Evolutionary conservation across 805 yeast genomes (phyloP).

Genomic region (Pichia cabralensis): DNA sequence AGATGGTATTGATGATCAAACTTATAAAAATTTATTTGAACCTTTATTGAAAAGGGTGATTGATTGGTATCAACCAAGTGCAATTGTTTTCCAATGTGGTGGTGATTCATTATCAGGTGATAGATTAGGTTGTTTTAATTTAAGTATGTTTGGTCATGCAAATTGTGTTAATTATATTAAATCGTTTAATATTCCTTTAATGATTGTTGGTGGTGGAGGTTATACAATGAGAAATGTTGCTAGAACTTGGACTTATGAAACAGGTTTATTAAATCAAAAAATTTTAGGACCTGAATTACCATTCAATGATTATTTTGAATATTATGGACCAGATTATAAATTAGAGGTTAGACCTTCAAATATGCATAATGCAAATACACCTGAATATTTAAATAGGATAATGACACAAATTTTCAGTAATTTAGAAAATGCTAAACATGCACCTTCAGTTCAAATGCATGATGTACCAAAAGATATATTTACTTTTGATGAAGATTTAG

Average conservation of each 20-base stretch:
- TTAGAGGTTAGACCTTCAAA: conserved; percentile 91
- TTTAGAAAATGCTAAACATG: conserved; percentile 83
- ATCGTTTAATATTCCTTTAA: conserved; percentile 76
- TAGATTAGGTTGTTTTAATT: conserved; percentile 89
- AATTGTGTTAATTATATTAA: conserved; percentile 87
- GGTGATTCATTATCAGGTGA: conserved; percentile 97
- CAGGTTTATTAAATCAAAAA: conserved; percentile 78
- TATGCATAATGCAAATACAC: conserved; percentile 93
- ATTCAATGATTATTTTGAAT: conserved; percentile 92
- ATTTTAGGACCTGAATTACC: conserved; percentile 71
- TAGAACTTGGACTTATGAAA: conserved; percentile 89
- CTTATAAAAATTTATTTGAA: conserved; percentile 77
- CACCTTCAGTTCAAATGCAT: conserved; percentile 94
- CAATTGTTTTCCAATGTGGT: conserved; percentile 96
- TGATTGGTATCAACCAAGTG: conserved; percentile 91
- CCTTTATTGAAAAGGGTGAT: conserved; percentile 71
- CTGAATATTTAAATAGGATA: conserved; percentile 82
- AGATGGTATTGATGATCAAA: conserved; percentile 90
- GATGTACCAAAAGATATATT: conserved; percentile 84
- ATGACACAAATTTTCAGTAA: conserved; percentile 66
- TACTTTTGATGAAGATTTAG: conserved; percentile 68
- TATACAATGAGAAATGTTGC: conserved; percentile 97
- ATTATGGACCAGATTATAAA: conserved; percentile 94
- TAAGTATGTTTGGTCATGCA: conserved; percentile 91
- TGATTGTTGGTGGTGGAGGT: conserved; percentile 98